A percentile compares a stretch with the other conserved stretches of the same genome.
Evolutionary conservation across 129 eudicot genomes (phyloP).

Genomic region (Ambrosia artemisiifolia): DNA sequence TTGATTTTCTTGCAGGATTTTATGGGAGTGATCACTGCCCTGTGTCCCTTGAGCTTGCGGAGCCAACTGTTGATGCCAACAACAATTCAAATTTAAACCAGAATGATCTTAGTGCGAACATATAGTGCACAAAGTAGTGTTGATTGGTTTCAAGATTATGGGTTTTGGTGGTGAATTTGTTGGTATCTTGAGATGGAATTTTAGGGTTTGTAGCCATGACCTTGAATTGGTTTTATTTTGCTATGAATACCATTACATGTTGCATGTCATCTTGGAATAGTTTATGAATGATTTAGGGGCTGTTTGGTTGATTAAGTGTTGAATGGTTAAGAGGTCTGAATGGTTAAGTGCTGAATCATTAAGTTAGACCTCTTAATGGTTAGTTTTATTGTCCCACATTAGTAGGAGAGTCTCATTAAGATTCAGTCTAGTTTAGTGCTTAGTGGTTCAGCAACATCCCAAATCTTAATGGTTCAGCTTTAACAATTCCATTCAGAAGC

Average conservation of each 20-base stretch:
- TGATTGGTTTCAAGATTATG: neutral
- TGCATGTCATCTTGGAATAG: neutral
- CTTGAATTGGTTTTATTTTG: constrained; percentile 13
- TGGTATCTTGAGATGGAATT: neutral
- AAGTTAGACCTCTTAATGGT: too few relatives aligned
- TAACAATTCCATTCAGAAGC: too few relatives aligned
- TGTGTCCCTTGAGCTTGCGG: constrained; percentile 71
- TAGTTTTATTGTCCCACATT: too few relatives aligned
- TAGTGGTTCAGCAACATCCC: too few relatives aligned
- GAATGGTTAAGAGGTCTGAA: too few relatives aligned
- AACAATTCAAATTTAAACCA: constrained; percentile 6
- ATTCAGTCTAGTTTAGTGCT: too few relatives aligned
- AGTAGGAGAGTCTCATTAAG: too few relatives aligned
- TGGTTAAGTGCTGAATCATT: too few relatives aligned
- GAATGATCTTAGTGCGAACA: constrained; percentile 10
- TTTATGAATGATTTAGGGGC: neutral
- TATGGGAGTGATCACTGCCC: constrained; percentile 97
- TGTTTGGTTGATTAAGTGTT: too few relatives aligned
- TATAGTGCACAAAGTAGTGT: constrained; percentile 7
- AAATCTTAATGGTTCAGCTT: too few relatives aligned
- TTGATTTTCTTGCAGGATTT: constrained; percentile 57
- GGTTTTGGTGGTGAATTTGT: constrained; percentile 10
- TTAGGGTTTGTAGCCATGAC: constrained; percentile 9
- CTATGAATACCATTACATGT: neutral
- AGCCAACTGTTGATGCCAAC: constrained; percentile 14